Evolutionary conservation across 768 basidiomycete genomes (phyloP), one percentile per base, ranked within the genome.

Genomic region (Mrakia blollopis): DNA sequence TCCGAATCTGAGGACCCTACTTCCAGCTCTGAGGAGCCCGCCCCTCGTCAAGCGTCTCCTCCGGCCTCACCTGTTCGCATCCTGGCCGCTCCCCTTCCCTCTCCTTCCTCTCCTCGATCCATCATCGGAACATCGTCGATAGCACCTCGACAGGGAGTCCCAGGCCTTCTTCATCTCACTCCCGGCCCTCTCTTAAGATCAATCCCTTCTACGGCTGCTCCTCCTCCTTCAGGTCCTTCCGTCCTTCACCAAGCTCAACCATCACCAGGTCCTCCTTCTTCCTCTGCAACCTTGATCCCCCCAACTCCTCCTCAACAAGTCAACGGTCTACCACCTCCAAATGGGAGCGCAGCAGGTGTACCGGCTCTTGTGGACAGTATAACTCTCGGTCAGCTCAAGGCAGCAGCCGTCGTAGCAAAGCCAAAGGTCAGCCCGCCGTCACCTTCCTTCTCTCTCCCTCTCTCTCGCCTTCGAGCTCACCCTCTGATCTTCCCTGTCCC

Each of bases 351-450:
- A 1, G 11, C 3, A 3, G 54, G 23, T 7, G 28, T n/a, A 9
- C 57, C 57, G n/a, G 23, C 57, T 57, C 47, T 32, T 16, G 0
- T 37, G 6, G 71, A 57, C 35, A 60, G 71, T 28, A 32, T 60
- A 25, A 72, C 47, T 32, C 54, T 60, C 14, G 54, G 71, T 35
- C 71, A 57, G 54, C 71, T 72, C 52, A 72, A 72, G 35, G 71
- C 54, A 32, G 71, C 71, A 23, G 71, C 71, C 0, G 71, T 18
- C 0, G n/a, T 57, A 8, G 35, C 68, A 23, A 76, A 76, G 57
- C 75, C 75, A 28, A 76, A 76, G 75, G 75, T 71, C 14, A n/a
- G 67, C 39, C 47, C 14, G 11, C 18, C 47, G n/a, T 6, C 62
- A 39, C 16, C 25, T 18, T n/a, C 50, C 32, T 47, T 23, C 18